phyloP scores from a whole-genome alignment of 345 rosid genomes.

The Gossypium turneri region DNA sequence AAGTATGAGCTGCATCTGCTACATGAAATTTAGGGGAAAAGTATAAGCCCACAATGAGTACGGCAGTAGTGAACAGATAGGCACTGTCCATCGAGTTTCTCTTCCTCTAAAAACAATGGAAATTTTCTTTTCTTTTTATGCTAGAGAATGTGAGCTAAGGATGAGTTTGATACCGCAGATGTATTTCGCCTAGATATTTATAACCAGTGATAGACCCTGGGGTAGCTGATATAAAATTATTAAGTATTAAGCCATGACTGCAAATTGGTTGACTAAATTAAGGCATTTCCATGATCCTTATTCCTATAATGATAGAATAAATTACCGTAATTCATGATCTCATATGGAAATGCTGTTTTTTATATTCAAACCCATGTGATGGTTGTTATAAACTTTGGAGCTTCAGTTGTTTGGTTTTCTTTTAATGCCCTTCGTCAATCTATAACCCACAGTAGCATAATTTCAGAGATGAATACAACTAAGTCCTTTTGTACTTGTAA shows the following conservation, averaged over 20 bases:
- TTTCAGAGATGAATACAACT: too few relatives aligned
- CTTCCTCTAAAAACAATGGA: not conserved
- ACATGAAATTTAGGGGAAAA: constrained; percentile 17
- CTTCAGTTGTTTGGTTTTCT: not conserved
- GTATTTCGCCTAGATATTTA: constrained; percentile 31
- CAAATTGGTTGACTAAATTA: constrained; percentile 1
- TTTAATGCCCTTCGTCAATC: not conserved
- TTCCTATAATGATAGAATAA: constrained; percentile 9
- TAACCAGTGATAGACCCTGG: constrained; percentile 16
- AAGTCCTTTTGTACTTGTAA: too few relatives aligned
- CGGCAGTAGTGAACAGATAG: constrained; percentile 14
- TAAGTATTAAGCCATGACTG: constrained; percentile 9
- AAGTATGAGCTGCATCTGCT: constrained; percentile 38
- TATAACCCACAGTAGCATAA: not conserved
- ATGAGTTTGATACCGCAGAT: constrained; percentile 19
- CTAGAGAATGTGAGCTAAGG: constrained; percentile 3
- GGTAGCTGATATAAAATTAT: constrained; percentile 17
- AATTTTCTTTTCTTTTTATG: not conserved
- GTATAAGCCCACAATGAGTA: constrained; percentile 27
- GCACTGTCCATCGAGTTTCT: constrained; percentile 22
- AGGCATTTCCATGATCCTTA: constrained; percentile 10
- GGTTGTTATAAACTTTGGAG: not conserved
- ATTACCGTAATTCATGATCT: constrained; percentile 1
- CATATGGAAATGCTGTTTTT: not conserved
- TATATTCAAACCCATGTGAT: constrained; percentile 13